Evolutionary conservation across 225 moss, liverwort and hornwort genomes (phyloP), one percentile per base, ranked within the genome.

Genomic region (Neckera pumila): DNA sequence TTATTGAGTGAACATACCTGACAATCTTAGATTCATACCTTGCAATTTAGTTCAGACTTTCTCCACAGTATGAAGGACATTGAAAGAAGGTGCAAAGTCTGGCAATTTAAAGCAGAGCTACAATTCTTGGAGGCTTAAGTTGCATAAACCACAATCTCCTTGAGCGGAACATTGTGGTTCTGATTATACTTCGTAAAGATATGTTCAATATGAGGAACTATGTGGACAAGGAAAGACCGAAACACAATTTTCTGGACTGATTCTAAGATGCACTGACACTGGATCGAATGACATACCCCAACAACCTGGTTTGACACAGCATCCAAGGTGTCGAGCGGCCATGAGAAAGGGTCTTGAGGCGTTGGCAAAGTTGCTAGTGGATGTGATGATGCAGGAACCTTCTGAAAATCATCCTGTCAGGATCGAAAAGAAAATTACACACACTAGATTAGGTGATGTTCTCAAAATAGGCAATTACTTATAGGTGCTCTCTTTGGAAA

Each of bases 341-440:
- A 93, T 72, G 90, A 88, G 70, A 93, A 93, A 19, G 90, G 93
- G 47, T 92, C 90, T 84, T 84, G 76, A 79, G 79, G 33, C 47
- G 85, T 85, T 80, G 64, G 87, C 42, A 62, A 56, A 61, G 88
- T 73, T 62, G 81, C 89, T 86, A 92, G 34, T 71, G 92, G 92
- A 84, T 89, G 86, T 81, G 88, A 88, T 28, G 89, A 78, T 59
- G 89, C 85, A 87, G 91, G 30, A 84, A 90, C 87, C 87, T 62
- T 91, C 84, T 90, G 93, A 87, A 93, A 85, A 40, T 87, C 89
- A 90, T 69, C 90, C 93, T 93, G 85, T 28, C 76, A 81, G 64
- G 74, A 69, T 45, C 65, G 61, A 61, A 79, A 62, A 60, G 40
- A 76, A 72, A 33, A 82, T 65, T 64, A 81, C 60, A 40, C 33